Percentiles rank a stretch among this genome's conserved stretches.
Evolutionary conservation across 1,284 basidiomycete genomes (phyloP).

Genomic region (Meripilus lineatus): DNA sequence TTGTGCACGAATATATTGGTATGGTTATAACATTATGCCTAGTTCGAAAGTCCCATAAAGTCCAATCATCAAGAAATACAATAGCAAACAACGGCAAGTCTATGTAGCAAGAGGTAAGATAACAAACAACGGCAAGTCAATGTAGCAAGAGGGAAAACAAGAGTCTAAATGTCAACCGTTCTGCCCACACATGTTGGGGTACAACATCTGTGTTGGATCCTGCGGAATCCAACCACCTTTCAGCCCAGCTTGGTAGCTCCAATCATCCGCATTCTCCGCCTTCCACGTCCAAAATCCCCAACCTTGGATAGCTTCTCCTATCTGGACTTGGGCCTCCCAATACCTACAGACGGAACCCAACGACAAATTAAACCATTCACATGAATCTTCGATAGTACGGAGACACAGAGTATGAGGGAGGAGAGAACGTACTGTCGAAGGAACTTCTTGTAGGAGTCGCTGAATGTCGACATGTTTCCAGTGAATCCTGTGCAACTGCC

Average conservation of each 20-base stretch:
- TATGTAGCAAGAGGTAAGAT: too few species aligned
- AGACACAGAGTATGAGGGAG: not conserved
- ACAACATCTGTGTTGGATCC: constrained; percentile 55
- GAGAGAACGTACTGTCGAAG: constrained; percentile 49
- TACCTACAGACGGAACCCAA: constrained; percentile 36
- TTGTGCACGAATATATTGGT: too few species aligned
- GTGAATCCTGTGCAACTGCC: constrained; percentile 59
- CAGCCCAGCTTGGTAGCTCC: constrained; percentile 67
- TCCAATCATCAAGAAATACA: too few species aligned
- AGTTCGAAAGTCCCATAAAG: too few species aligned
- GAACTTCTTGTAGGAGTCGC: constrained; percentile 57
- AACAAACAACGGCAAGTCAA: too few species aligned
- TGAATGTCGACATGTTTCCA: constrained; percentile 56
- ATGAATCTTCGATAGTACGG: not conserved
- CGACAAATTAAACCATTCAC: not conserved
- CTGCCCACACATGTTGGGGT: constrained; percentile 53
- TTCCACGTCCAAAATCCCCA: constrained; percentile 88
- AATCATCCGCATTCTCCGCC: constrained; percentile 75
- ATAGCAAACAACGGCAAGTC: too few species aligned
- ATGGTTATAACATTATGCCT: too few species aligned
- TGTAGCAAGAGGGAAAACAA: too few species aligned
- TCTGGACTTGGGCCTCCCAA: constrained; percentile 74
- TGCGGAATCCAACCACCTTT: constrained; percentile 70
- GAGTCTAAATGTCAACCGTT: too few species aligned
- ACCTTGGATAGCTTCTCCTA: constrained; percentile 63